Evolutionary conservation across 2,329 filamentous ascomycete species (phyloP), one percentile per base, ranked within the genome.

Genomic region (Phialophora macrospora): DNA sequence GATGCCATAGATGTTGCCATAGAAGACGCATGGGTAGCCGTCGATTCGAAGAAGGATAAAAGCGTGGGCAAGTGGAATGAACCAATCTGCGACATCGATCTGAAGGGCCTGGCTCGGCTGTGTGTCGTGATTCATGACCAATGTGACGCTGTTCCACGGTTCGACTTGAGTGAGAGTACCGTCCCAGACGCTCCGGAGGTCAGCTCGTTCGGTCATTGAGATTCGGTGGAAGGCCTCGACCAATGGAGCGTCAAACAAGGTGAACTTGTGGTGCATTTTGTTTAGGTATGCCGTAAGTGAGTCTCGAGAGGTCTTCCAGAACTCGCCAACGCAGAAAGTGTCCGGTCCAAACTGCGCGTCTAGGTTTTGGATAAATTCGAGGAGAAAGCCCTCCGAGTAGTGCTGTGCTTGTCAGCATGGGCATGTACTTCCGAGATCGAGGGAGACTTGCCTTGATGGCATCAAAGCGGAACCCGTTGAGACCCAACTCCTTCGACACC

Each of bases 11-110:
- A 88, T 74, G 72, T 89, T 86, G 49, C 86, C 85, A 73, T 85
- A 89, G 74, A 89, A 89, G 41, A 88, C 78, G 68, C 85, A 88
- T 0, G 87, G 87, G 49, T 86, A 83, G 34, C 87, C 87, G 32
- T 83, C 78, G 51, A 79, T 73, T 9, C 87, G 81, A 20, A 90
- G 82, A 1, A 90, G 82, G 63, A 90, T 89, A 52, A 90, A 82
- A 0, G 86, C 78, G 74, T 90, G 89, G 4, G 87, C 88, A 9
- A 90, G 80, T 0, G 86, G 83, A 74, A 89, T 89, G 79, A 90
- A 87, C 78, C 84, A 88, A 48, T 80, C 81, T 64, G 85, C 82
- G 38, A 90, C 84, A 5, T 82, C 81, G 0, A 85, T 84, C 55
- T 79, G 62, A 20, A 73, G 57, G 17, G 71, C 66, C 52, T 73